Percentiles rank a stretch among this genome's conserved stretches.
These are phyloP conservation scores for Epichloe elymi DNA, from an alignment of 2,329 filamentous ascomycete genomes.

Conservation along the genomic window DNA sequence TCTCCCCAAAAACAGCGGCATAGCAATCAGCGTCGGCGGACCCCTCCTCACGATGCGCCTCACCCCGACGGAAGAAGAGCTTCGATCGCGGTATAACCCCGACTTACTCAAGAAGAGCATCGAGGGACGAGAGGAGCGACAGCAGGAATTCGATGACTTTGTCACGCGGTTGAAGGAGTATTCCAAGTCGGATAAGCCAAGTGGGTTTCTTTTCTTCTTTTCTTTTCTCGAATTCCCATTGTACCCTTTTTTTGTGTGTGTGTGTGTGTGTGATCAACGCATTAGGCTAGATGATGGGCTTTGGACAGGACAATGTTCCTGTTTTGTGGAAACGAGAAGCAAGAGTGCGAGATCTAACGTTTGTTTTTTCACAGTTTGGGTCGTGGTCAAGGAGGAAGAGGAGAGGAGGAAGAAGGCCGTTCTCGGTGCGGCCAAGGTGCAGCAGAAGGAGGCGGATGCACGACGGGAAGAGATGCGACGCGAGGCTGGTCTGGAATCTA, in stretches of 20 bases:
- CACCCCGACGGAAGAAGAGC: conserved; percentile 76
- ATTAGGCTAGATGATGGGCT: too few species aligned
- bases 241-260: too few species aligned
- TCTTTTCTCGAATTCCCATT: background rate
- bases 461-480: conserved; percentile 36
- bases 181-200: conserved; percentile 82
- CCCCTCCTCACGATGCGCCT: conserved; percentile 72
- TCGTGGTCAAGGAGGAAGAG: conserved; percentile 36
- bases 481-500: conserved; percentile 30
- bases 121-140: conserved; percentile 60
- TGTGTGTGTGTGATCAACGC: too few species aligned
- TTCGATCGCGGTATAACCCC: conserved; percentile 85
- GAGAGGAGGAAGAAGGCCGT: conserved; percentile 26
- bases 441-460: conserved; percentile 28
- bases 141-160: conserved; percentile 84
- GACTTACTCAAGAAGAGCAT: conserved; percentile 82
- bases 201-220: conserved; percentile 31
- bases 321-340: background rate
- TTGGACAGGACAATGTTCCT: background rate
- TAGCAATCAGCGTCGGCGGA: conserved; percentile 63
- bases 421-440: conserved; percentile 21
- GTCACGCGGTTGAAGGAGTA: conserved; percentile 74
- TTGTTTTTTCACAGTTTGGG: conserved; percentile 28
- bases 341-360: background rate
- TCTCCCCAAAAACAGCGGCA: conserved; percentile 40